Evolutionary conservation across 805 yeast species (phyloP), one percentile per base, ranked within the genome.

Genomic region (Kodamaea restingae): DNA sequence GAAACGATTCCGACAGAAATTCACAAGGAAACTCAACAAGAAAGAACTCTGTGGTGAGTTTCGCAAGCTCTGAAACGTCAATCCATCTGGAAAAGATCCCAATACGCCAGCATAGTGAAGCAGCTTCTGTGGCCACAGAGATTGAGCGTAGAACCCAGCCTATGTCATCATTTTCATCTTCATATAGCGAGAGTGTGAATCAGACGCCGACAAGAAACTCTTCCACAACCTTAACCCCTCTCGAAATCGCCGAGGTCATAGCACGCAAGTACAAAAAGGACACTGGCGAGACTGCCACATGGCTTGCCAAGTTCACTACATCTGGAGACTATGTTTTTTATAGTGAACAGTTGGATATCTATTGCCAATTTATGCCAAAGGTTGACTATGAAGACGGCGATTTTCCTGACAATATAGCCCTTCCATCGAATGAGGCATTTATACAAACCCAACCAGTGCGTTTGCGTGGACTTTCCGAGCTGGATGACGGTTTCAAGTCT

Each of bases 221-320:
- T 7, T 4, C 10, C 31, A 31, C 32, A 9, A 32, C 18, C 2
- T 17, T 41, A 54, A 9, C 50, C 41, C 18, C 43, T 52, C 10
- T 28, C 10, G 35, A 28, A 2, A 31, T 47, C 10, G 71, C 70
- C 10, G 66, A 63, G 41, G 40, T 36, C 11, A 29, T 56, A 35
- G 52, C 48, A 2, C 55, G 54, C 8, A 56, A 54, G 11, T 57
- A 56, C 40, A 51, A 50, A 21, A 37, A 39, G 10, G 35, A 39
- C 4, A 40, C 53, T 29, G 45, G 50, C 20, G 50, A 42, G 21
- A 49, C 48, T n/a, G 56, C 62, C 9, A 42, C 58, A 4, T 84
- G 91, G 90, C 56, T 80, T 0, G 84, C 88, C 0, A 70, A 74
- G 35, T 60, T 74, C n/a, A 73, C 82, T 1, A 65, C 68, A 9